A percentile compares a stretch with the other conserved stretches of the same genome.
Conservation (phyloP, 2,329 filamentous ascomycete species). For the Westerdykella ornata region DNA sequence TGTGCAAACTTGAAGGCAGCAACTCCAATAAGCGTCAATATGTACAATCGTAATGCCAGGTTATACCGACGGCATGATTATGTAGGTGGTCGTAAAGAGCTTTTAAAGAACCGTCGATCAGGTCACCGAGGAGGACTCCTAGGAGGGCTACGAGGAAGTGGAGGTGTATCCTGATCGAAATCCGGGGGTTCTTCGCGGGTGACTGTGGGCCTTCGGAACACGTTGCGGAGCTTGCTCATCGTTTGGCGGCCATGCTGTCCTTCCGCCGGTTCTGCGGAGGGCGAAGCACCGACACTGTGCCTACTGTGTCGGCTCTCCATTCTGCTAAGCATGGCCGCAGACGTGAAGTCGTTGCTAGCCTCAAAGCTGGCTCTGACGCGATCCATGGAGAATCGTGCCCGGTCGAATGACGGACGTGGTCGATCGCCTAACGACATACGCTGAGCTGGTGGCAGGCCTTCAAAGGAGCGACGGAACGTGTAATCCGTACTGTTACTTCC, state of each 20-base stretch:
- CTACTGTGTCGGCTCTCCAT: constrained; percentile 60
- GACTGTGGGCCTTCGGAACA: constrained; percentile 26
- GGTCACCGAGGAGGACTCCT: constrained; percentile 14
- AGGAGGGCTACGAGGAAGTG: constrained; percentile 18
- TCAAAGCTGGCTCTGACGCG: constrained; percentile 77
- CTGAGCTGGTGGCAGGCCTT: constrained; percentile 21
- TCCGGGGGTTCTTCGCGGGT: constrained; percentile 30
- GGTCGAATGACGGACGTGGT: constrained; percentile 77
- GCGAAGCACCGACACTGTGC: constrained; percentile 18
- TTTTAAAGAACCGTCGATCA: constrained; percentile 3
- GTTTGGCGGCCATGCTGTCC: constrained; percentile 7
- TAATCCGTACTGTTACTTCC: constrained; percentile 93
- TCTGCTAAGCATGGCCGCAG: constrained; percentile 73
- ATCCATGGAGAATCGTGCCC: constrained; percentile 81
- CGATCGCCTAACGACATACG: constrained; percentile 31
- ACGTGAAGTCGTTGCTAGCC: constrained; percentile 83
- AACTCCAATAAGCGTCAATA: constrained; percentile 18
- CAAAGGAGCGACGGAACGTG: constrained; percentile 48
- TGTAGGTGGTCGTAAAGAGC: constrained; percentile 8
- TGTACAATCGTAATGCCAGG: constrained; percentile 25
- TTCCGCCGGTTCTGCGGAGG: background rate
- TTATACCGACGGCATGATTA: constrained; percentile 12
- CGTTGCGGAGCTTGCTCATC: constrained; percentile 28
- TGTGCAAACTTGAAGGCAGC: constrained; percentile 13
- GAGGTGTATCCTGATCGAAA: constrained; percentile 14